A percentile compares a stretch with the other conserved stretches of the same genome.
Conservation (phyloP, 257 asterid species). For the Mentha longifolia region DNA sequence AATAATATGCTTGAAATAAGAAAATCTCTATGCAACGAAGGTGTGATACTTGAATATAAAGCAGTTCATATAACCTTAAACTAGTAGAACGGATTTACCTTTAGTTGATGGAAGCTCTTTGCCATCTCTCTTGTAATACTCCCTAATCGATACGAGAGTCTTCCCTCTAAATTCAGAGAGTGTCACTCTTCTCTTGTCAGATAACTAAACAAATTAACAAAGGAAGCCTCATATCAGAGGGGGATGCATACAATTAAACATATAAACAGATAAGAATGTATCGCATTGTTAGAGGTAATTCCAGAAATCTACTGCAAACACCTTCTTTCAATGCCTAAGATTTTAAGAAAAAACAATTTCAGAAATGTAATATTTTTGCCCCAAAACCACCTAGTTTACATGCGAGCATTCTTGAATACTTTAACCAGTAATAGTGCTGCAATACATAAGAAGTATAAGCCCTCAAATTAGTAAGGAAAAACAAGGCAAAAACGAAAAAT, state of each 20-base stretch:
- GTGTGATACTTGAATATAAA: neutral
- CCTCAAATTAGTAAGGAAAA: neutral
- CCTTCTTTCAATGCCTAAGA: neutral
- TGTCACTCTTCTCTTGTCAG: constrained; percentile 87
- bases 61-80: constrained; percentile 2
- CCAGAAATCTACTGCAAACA: neutral
- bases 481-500: too few relatives aligned
- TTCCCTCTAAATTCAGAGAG: constrained; percentile 85
- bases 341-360: neutral
- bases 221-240: neutral
- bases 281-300: neutral
- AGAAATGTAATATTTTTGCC: neutral
- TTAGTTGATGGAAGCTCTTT: constrained; percentile 89
- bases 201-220: constrained; percentile 46
- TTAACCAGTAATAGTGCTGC: neutral
- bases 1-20: neutral
- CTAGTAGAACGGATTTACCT: constrained; percentile 50
- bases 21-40: neutral
- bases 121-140: constrained; percentile 81
- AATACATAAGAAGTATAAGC: neutral
- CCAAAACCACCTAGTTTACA: constrained; percentile 8
- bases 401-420: neutral
- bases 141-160: constrained; percentile 85
- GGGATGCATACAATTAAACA: neutral
- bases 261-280: neutral